Evolutionary conservation across 2,329 filamentous ascomycete genomes (phyloP), one percentile per base, ranked within the genome.

Genomic region (Xylariaceae sp.): DNA sequence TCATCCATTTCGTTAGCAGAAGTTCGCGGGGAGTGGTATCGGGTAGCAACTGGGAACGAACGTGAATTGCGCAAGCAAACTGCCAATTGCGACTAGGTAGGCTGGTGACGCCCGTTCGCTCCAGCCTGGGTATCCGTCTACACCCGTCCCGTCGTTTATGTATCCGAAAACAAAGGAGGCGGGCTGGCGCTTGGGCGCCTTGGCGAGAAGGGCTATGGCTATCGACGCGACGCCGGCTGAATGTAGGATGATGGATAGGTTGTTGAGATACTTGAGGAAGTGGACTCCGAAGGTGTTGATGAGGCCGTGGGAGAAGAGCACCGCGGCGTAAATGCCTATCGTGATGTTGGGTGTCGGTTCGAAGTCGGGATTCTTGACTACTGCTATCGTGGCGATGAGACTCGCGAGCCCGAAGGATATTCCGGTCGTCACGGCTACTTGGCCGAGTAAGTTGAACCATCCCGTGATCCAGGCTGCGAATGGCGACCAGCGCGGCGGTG

Each of bases 261-360:
- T 84, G 71, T 84, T 85, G 34, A 85, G 71, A 65, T 83, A 80
- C 44, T 78, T 75, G 15, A 85, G 74, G n/a, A 79, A 72, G 59
- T 76, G 77, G 0, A 84, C 81, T 51, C 82, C 82, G 63, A 85
- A 84, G 0, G 79, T 81, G 68, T 85, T 85, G 65, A 84, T 73
- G 1, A 82, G 66, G 13, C 75, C 81, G 64, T 84, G 82, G 3
- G 78, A 81, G 39, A 80, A 62, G 3, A 85, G 75, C 3, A 85
- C 72, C 4, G 82, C 82, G 4, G 80, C 82, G 63, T 84, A 84
- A 60, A 85, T 85, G n/a, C 81, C 82, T 53, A 85, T 77, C 2
- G 80, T 83, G 62, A 76, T 76, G 11, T 66, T 72, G 0, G 82
- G 73, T 0, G 77, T 79, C 0, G 80, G 57, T 62, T 64, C 67